Percentiles rank a stretch among this genome's conserved stretches.
Evolutionary conservation across 306 rosid species (phyloP).

Genomic region (Abrus pulchellus): DNA sequence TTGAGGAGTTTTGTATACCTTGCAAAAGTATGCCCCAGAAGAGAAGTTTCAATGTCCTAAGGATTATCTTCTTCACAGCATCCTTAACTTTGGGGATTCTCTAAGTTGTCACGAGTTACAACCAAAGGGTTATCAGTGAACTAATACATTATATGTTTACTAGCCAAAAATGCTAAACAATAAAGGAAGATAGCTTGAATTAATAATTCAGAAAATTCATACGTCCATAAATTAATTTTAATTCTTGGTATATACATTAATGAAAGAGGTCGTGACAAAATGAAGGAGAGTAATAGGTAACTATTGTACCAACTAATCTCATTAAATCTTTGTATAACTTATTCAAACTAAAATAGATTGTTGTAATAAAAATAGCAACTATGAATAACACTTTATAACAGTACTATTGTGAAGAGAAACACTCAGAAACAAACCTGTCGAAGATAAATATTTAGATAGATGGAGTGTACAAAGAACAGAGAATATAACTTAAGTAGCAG

Average conservation of each 20-base stretch:
- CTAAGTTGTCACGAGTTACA: constrained; percentile 48
- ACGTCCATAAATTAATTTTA: neutral
- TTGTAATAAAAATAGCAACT: neutral
- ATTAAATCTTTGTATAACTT: constrained; percentile 2
- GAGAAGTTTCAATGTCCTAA: constrained; percentile 72
- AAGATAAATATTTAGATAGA: neutral
- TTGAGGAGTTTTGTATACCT: constrained; percentile 49
- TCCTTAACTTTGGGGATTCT: constrained; percentile 50
- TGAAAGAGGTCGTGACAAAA: neutral
- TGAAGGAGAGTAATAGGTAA: neutral
- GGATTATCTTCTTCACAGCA: constrained; percentile 58
- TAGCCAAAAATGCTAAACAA: neutral
- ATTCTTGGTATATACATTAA: neutral
- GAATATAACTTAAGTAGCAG: neutral
- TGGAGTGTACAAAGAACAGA: neutral
- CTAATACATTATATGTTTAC: neutral
- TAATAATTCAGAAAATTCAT: neutral
- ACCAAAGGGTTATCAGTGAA: neutral
- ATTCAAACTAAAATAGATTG: neutral
- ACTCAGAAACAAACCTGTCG: neutral
- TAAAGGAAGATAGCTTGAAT: neutral
- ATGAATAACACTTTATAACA: neutral
- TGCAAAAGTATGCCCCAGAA: constrained; percentile 85
- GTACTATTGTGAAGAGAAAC: neutral
- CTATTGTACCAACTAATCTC: too few relatives aligned